Conservation (phyloP, 495 filamentous ascomycete species). For the Collariella sp. region DNA sequence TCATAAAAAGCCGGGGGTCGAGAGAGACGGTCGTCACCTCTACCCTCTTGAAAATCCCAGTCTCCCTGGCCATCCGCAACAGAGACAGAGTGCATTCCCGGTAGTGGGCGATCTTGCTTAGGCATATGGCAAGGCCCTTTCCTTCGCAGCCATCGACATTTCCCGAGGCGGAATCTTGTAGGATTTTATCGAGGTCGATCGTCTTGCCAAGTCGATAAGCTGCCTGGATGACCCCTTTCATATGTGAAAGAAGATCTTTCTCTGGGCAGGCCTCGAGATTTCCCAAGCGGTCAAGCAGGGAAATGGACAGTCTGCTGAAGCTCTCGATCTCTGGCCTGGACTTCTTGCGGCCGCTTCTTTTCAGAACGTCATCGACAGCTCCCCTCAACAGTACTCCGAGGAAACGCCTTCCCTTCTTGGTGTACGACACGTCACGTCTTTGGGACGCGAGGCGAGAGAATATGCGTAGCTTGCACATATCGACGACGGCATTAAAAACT, state of each 20-base stretch:
- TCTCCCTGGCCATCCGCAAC: slow-evolving; percentile 22
- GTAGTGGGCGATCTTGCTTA: slow-evolving; percentile 32
- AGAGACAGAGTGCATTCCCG: slow-evolving; percentile 27
- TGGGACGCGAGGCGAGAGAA: slow-evolving; percentile 18
- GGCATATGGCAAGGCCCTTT: slow-evolving; percentile 20
- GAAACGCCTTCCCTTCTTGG: slow-evolving; percentile 1
- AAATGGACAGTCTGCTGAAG: background rate
- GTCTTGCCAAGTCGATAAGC: background rate
- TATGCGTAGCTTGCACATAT: slow-evolving; percentile 31
- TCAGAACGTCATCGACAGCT: background rate
- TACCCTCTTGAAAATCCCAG: slow-evolving; percentile 18
- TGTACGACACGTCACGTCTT: background rate
- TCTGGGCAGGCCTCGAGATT: background rate
- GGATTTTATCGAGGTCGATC: slow-evolving; percentile 5
- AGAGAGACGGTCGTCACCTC: slow-evolving; percentile 21
- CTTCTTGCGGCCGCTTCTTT: background rate
- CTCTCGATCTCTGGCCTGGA: background rate
- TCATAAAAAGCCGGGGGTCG: slow-evolving; percentile 17
- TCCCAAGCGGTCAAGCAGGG: background rate
- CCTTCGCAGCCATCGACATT: slow-evolving; percentile 8
- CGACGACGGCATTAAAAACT: slow-evolving; percentile 27
- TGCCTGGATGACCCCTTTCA: slow-evolving; percentile 1
- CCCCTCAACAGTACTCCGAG: background rate
- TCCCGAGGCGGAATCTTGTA: background rate
- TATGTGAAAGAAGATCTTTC: background rate